Evolutionary conservation across 176 grass and related monocot species (phyloP), one percentile per base, ranked within the genome.

Genomic region (Avena sativa): DNA sequence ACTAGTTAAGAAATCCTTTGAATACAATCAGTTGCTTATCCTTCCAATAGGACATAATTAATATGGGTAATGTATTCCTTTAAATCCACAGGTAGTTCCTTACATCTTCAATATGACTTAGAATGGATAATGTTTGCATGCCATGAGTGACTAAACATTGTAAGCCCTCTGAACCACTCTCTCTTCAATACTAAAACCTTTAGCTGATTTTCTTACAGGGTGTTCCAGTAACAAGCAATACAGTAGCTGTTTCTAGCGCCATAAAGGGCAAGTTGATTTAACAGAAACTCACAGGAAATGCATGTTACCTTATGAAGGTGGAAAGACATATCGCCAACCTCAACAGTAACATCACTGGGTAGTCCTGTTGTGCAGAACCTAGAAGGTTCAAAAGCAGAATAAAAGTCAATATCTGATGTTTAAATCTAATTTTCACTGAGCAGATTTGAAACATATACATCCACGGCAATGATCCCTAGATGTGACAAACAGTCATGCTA

Each of bases 311-410:
- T 98, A 79, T 98, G 96, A 81, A 98, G 96, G 82, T 98, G 96
- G 88, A 98, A 98, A 85, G 90, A 98, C 92, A 98, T 98, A 57
- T 92, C 90, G 43, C 86, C 90, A 89, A 94, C 93, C 83, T 98
- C 96, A 85, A 98, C 82, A 36, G 86, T 94, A 89, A 98, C 85
- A 92, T 98, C 96, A 34, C 96, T 98, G 32, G 96, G 91, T 79
- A 98, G 92, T 55, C 96, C 96, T 81, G 91, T 95, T 72, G 90
- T 92, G 83, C 96, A 98, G 57, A 95, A 94, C 96, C 96, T 98
- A 87, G 25, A 87, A 88, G 21, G 65, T 95, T 82, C 73, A 86
- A 58, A 86, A 88, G 61, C 6, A 82, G n/a, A 85, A 75, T 30
- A 78, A 28, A 47, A 49, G 30, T 84, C 46, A 70, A 20, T 13